phyloP scores from a whole-genome alignment of 345 rosid genomes.

The Lagerstroemia speciosa region DNA sequence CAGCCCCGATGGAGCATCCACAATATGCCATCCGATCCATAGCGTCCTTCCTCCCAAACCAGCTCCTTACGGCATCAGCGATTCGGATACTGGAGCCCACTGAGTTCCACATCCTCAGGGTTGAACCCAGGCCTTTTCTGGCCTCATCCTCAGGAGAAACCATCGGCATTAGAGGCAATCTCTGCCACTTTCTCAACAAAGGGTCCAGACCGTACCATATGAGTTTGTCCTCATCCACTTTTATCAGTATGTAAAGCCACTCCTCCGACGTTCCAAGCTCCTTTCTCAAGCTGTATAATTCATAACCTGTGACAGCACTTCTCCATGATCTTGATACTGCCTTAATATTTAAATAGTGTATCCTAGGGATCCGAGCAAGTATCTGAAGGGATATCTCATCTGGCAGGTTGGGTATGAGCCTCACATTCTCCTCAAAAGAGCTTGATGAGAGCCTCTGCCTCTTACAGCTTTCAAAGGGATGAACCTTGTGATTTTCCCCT shows the following conservation, averaged over 20 bases:
- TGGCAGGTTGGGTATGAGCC: conserved; percentile 72
- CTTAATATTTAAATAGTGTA: conserved; percentile 43
- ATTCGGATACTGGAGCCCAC: conserved; percentile 45
- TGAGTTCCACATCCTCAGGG: conserved; percentile 51
- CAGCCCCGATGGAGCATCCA: conserved; percentile 71
- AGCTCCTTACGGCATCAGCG: conserved; percentile 56
- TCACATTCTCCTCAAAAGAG: conserved; percentile 30
- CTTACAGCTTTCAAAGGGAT: conserved; percentile 29
- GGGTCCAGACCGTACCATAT: conserved; percentile 90
- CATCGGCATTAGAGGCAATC: conserved; percentile 65
- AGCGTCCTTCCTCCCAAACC: conserved; percentile 52
- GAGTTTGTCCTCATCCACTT: conserved; percentile 55
- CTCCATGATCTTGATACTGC: conserved; percentile 65
- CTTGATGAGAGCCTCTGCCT: conserved; percentile 24
- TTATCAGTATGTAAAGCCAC: conserved; percentile 78
- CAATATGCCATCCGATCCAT: conserved; percentile 50
- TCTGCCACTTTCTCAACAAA: conserved; percentile 61
- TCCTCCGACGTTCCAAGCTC: conserved; percentile 70
- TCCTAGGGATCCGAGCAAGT: conserved; percentile 78
- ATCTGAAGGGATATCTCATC: conserved; percentile 82
- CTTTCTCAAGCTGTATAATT: conserved; percentile 57
- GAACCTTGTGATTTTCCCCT: conserved; percentile 18
- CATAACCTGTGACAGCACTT: conserved; percentile 41
- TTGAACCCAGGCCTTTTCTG: conserved; percentile 29
- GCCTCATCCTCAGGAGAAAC: conserved; percentile 45